Conservation (phyloP, 106 monocot species). For the Dendrobium huoshanense region DNA sequence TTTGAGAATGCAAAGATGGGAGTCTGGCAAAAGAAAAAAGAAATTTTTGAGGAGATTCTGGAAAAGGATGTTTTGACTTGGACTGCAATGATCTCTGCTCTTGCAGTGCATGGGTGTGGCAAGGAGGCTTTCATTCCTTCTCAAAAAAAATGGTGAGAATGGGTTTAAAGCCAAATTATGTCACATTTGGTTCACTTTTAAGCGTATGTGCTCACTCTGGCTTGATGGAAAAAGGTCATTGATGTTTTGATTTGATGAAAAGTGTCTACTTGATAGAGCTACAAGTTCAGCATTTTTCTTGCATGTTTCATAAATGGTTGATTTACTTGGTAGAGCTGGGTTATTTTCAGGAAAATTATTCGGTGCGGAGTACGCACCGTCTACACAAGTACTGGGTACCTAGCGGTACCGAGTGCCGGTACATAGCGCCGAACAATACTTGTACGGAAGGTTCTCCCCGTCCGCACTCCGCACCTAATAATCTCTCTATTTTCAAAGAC, state of each 20-base stretch:
- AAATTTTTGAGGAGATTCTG: constrained; percentile 27
- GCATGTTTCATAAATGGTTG: constrained; percentile 31
- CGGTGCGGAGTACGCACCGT: too few species aligned
- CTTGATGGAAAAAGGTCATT: constrained; percentile 43
- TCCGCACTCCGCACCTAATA: too few species aligned
- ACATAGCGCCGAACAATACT: too few species aligned
- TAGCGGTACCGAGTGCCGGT: too few species aligned
- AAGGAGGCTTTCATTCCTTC: constrained; percentile 35
- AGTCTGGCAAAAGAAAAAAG: constrained; percentile 31
- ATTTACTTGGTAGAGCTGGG: constrained; percentile 57
- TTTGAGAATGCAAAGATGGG: constrained; percentile 26
- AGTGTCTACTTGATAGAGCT: constrained; percentile 24
- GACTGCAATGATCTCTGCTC: constrained; percentile 67
- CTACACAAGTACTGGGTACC: too few species aligned
- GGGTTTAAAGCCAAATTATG: constrained; percentile 41
- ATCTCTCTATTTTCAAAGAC: constrained; percentile 40
- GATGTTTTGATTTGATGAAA: constrained; percentile 55
- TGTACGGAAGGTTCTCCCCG: too few species aligned
- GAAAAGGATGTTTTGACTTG: constrained; percentile 57
- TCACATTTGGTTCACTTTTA: constrained; percentile 56
- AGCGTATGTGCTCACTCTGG: constrained; percentile 69
- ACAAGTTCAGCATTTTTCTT: constrained; percentile 46
- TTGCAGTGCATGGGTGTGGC: constrained; percentile 46
- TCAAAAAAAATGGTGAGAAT: constrained; percentile 32
- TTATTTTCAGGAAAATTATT: neutral